Base-by-base conservation (phyloP, 2,329 filamentous ascomycete species). In the Trichophyton schoenleinii region DNA sequence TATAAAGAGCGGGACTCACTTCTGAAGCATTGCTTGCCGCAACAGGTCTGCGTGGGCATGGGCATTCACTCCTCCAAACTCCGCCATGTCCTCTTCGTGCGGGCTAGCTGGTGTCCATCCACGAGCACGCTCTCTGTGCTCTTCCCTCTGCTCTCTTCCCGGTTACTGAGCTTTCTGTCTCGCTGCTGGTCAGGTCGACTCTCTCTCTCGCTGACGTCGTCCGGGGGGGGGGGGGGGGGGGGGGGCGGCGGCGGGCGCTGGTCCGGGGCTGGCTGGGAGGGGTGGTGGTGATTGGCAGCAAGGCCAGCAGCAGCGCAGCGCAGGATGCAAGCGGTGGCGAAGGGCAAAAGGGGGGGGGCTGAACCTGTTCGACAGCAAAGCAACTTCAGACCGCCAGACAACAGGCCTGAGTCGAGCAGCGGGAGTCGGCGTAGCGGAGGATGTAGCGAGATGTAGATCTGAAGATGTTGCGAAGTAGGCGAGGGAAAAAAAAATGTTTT, bases 11-110 rank as follows among this genome's bases (percentile, higher is more conserved):
- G 28, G 6, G 62, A 77, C 81, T 79, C 78, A 84, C 82, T 78
- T 81, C 69, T 81, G 80, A 70, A 79, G 73, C 72, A 81, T 79
- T 63, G 80, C 78, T 72, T 84, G 83, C 68, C 81, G 78, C 68
- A 83, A 73, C 71, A 83, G 73, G 68, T 84, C 82, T 59, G 80
- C 79, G 61, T 82, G 81, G 63, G 76, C 77, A 67, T 78, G 74
- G 67, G 77, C 72, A 67, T 78, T 80, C 67, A 75, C 73, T 71
- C 76, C 75, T 71, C 76, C 76, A 65, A 74, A 71, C 70, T 71
- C 69, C 69, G 75, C 73, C 75, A 78, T 75, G 64, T 58, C 38
- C 41, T 44, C 41, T 44, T 44, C 41, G 13, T 18, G 13, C 15
- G 3, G 41, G 25, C 63, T 57, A 57, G n/a, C 38, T 38, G 55